Evolutionary conservation across 1,284 basidiomycete species (phyloP), one percentile per base, ranked within the genome.

Genomic region (Abortiporus biennis): DNA sequence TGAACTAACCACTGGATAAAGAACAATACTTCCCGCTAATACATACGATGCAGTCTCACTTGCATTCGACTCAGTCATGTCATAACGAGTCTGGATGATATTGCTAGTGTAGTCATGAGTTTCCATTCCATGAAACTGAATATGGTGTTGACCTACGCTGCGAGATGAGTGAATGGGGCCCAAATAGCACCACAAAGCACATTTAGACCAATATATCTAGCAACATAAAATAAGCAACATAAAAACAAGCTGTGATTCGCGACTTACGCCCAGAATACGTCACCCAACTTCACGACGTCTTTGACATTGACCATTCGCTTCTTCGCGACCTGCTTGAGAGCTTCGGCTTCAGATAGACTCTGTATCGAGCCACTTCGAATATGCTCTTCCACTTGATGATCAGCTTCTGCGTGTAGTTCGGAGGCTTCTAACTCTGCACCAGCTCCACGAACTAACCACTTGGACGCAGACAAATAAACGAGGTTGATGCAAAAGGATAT

Each of bases 231-330:
- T 25, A 24, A 23, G 21, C 27, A 36, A 36, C 45, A 8, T 51
- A 41, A n/a, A 13, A 36, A 29, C 3, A 16, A 11, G 22, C 17
- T 9, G 8, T 15, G 19, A 36, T 31, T 17, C 30, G 6, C n/a
- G 1, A 64, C 81, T 65, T 62, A 86, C 71, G 80, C 74, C 85
- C 85, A 90, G 54, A 89, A 90, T 8, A 85, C 69, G 54, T 89
- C 86, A 5, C 85, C 86, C 4, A 90, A 67, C 47, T 74, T 73
- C 1, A 74, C 70, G 31, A 86, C 69, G 47, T 84, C 74, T 35
- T 63, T 63, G 27, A 85, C 53, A 44, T 74, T 68, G 13, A 87
- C 80, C 52, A 64, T 70, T 27, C 72, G 71, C 60, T 84, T 84
- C 51, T 71, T 71, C 6, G 80, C 79, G 4, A 83, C 79, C 46